Conservation (phyloP, 1,139 yeast species). For the Candida tunisiensis region DNA sequence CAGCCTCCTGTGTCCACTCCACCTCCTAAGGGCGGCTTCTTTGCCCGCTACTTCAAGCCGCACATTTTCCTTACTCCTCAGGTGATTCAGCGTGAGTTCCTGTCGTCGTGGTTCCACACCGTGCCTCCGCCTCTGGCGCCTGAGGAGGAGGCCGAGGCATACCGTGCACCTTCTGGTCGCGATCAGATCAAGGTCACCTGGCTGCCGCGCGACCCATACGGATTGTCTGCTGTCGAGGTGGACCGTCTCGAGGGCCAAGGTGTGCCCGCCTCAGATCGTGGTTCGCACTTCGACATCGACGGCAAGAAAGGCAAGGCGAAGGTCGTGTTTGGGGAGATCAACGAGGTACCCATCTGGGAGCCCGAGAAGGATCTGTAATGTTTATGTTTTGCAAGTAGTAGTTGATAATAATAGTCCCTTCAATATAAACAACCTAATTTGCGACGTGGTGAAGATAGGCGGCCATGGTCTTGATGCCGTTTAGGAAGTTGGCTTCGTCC, state of each 20-base stretch:
- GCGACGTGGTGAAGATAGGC: slow-evolving; percentile 77
- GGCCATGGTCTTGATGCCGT: slow-evolving; percentile 87
- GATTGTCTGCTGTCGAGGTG: slow-evolving; percentile 49
- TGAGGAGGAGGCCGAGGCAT: slow-evolving; percentile 35
- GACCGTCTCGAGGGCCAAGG: slow-evolving; percentile 21
- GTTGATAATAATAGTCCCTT: slow-evolving; percentile 4
- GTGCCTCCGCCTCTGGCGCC: slow-evolving; percentile 15
- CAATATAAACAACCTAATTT: neutral
- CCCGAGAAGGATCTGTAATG: too few relatives aligned
- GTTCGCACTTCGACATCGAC: slow-evolving; percentile 36
- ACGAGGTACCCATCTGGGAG: slow-evolving; percentile 11
- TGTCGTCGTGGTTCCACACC: slow-evolving; percentile 29
- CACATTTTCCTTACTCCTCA: slow-evolving; percentile 33
- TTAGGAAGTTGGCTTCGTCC: slow-evolving; percentile 73
- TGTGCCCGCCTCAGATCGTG: slow-evolving; percentile 45
- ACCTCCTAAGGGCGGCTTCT: slow-evolving; percentile 4
- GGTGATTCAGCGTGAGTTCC: slow-evolving; percentile 11
- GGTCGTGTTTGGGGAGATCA: slow-evolving; percentile 6
- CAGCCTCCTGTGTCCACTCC: too few relatives aligned
- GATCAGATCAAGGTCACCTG: slow-evolving; percentile 59
- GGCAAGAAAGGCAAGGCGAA: slow-evolving; percentile 19
- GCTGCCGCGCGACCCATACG: slow-evolving; percentile 80
- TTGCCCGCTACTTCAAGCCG: slow-evolving; percentile 29
- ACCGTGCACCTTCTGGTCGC: slow-evolving; percentile 54
- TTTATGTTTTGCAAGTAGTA: too few relatives aligned